Conservation (phyloP, 208 protist genomes). For the Trypanosoma scelopori region DNA sequence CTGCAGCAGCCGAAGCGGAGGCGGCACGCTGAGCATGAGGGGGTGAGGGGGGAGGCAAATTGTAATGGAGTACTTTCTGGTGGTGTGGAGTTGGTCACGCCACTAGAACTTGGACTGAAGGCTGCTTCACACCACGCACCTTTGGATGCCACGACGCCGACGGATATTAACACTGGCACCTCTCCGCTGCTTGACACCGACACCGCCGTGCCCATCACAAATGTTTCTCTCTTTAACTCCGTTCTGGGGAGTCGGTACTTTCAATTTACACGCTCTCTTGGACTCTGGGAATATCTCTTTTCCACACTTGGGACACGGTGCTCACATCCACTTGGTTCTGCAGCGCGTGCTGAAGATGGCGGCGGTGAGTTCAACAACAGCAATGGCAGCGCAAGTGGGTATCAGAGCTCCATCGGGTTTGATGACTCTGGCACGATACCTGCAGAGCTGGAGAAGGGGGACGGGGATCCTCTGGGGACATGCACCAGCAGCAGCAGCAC, state of each 20-base stretch:
- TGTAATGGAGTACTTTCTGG: background rate
- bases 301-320: background rate
- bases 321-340: background rate
- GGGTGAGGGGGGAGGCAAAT: too few relatives aligned
- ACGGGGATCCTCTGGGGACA: background rate
- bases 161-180: background rate
- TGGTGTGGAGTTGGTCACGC: background rate
- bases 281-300: conserved; percentile 19
- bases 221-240: conserved; percentile 28
- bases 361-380: background rate
- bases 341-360: background rate
- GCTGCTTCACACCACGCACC: background rate
- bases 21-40: background rate
- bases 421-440: conserved; percentile 14
- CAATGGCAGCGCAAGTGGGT: background rate
- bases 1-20: background rate
- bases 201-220: conserved; percentile 19
- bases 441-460: background rate
- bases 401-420: conserved; percentile 17
- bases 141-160: background rate
- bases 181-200: background rate
- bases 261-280: conserved; percentile 13
- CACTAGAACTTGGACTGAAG: background rate
- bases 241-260: conserved; percentile 14
- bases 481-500: background rate